phyloP scores from a whole-genome alignment of 768 basidiomycete genomes.

The Lactarius vividus region DNA sequence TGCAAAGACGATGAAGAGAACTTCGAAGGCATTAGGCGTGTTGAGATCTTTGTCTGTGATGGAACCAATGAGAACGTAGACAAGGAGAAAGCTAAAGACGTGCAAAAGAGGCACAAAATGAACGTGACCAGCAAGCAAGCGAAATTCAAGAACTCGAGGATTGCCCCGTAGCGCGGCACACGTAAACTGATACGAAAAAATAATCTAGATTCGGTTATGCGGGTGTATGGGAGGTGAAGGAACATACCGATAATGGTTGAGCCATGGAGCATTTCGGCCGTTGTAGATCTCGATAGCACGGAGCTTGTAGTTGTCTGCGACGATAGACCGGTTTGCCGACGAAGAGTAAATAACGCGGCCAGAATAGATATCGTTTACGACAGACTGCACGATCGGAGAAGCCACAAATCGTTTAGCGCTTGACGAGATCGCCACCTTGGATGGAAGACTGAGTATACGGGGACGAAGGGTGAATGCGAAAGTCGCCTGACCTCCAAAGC shows the following conservation, averaged over 20 bases:
- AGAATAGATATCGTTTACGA: slow-evolving; percentile 83
- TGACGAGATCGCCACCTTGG: slow-evolving; percentile 85
- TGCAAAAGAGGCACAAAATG: slow-evolving; percentile 72
- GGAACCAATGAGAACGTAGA: neutral
- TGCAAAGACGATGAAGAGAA: slow-evolving; percentile 71
- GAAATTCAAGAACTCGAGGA: slow-evolving; percentile 79
- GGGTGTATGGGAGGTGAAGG: neutral
- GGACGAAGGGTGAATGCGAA: neutral
- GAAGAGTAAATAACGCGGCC: slow-evolving; percentile 68
- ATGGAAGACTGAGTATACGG: neutral
- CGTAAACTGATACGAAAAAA: slow-evolving; percentile 51
- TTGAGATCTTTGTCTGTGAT: slow-evolving; percentile 54
- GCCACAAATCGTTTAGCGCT: slow-evolving; percentile 81
- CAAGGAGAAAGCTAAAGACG: slow-evolving; percentile 32
- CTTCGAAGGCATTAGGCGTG: slow-evolving; percentile 58
- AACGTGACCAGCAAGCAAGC: slow-evolving; percentile 64
- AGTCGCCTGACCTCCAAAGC: slow-evolving; percentile 74
- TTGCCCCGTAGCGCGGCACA: slow-evolving; percentile 76
- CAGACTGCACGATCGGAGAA: slow-evolving; percentile 78
- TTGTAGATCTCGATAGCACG: slow-evolving; percentile 73
- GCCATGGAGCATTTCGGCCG: slow-evolving; percentile 59
- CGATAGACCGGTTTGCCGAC: slow-evolving; percentile 62
- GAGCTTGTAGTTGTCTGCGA: slow-evolving; percentile 89
- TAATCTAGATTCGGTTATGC: neutral
- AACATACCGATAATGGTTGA: slow-evolving; percentile 81